Conservation (phyloP, 768 basidiomycete genomes). For the Tricholoma matsutake region DNA sequence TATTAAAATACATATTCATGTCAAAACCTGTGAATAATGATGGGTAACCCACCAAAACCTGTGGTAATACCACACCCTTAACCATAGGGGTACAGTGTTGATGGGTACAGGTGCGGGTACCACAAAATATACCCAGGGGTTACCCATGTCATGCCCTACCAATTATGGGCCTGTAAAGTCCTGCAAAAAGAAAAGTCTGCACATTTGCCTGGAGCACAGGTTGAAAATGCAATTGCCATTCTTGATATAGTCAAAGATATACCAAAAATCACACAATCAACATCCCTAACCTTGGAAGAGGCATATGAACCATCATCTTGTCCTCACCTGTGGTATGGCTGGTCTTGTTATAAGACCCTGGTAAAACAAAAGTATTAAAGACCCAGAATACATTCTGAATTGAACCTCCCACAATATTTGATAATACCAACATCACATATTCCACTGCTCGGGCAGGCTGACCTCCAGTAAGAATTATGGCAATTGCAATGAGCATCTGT, state of each 20-base stretch:
- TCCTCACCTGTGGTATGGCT: constrained; percentile 2
- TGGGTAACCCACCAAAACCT: too few relatives aligned
- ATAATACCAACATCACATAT: too few relatives aligned
- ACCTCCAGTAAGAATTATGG: too few relatives aligned
- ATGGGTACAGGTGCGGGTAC: too few relatives aligned
- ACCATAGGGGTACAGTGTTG: too few relatives aligned
- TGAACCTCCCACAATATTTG: constrained; percentile 13
- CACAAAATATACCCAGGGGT: too few relatives aligned
- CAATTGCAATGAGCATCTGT: too few relatives aligned
- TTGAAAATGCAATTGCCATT: constrained; percentile 5
- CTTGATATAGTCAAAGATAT: constrained; percentile 1
- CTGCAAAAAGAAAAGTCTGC: constrained; percentile 1
- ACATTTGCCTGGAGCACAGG: constrained; percentile 1
- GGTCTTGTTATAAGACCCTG: constrained; percentile 8
- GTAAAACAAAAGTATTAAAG: neutral
- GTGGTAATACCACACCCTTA: too few relatives aligned
- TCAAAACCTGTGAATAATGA: too few relatives aligned
- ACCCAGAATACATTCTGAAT: constrained; percentile 13
- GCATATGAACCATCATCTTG: constrained; percentile 8
- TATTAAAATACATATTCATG: too few relatives aligned
- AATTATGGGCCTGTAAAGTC: neutral
- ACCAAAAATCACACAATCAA: constrained; percentile 2
- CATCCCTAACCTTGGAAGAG: constrained; percentile 5
- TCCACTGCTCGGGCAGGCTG: too few relatives aligned
- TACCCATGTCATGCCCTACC: too few relatives aligned